Evolutionary conservation across 257 asterid genomes (phyloP).

Genomic region (Handroanthus guayacan): DNA sequence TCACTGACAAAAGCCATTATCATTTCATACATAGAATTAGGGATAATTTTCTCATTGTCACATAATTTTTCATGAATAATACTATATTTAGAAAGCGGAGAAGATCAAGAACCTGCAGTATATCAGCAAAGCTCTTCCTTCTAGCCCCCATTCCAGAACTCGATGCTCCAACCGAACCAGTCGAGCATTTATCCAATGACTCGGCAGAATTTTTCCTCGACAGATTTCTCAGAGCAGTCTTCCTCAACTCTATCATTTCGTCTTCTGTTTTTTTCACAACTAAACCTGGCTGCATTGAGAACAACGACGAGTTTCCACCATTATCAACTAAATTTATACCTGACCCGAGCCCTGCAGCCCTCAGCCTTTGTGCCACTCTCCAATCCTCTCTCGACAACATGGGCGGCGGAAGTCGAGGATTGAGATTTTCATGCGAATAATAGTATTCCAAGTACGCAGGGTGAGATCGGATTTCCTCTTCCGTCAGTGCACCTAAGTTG

Average conservation of each 20-base stretch:
- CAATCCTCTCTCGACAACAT: conserved; percentile 83
- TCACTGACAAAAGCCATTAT: too few relatives aligned
- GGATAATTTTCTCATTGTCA: too few relatives aligned
- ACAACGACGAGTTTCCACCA: conserved; percentile 49
- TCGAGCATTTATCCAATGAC: conserved; percentile 44
- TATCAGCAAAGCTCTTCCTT: conserved; percentile 91
- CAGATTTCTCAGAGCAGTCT: conserved; percentile 64
- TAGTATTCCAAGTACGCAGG: conserved; percentile 80
- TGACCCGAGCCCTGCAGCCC: conserved; percentile 59
- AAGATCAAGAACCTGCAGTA: conserved; percentile 66
- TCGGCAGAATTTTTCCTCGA: conserved; percentile 65
- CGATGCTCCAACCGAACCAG: conserved; percentile 42
- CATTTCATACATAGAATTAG: too few relatives aligned
- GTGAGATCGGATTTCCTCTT: conserved; percentile 77
- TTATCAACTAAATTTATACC: conserved; percentile 47
- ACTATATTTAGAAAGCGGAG: neutral
- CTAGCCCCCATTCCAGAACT: conserved; percentile 66
- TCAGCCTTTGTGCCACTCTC: conserved; percentile 73
- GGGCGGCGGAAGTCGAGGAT: conserved; percentile 91
- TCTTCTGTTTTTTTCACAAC: conserved; percentile 59
- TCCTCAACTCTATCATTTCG: conserved; percentile 65
- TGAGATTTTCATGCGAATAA: conserved; percentile 77
- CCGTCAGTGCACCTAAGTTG: conserved; percentile 47
- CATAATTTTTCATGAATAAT: too few relatives aligned
- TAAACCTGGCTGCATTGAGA: conserved; percentile 55